Evolutionary conservation across 2,329 filamentous ascomycete genomes (phyloP).

Genomic region (Fusarium proliferatum): DNA sequence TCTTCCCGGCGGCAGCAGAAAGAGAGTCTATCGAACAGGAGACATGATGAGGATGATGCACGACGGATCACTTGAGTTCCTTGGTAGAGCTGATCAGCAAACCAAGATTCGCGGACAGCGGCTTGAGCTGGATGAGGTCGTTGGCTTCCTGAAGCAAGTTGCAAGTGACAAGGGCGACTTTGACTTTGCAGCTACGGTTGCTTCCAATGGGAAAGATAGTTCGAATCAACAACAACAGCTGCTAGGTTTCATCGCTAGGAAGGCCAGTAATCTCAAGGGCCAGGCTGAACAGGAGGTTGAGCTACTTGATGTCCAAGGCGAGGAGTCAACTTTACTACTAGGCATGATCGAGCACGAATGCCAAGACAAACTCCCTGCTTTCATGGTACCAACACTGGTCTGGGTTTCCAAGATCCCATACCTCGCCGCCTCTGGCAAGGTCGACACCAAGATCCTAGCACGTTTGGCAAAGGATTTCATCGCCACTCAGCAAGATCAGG

Average conservation of each 20-base stretch:
- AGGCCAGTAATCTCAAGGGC: fast-evolving
- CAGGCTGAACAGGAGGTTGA: neutral
- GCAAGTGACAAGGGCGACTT: neutral
- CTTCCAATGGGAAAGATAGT: neutral
- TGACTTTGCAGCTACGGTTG: constrained; percentile 25
- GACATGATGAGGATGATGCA: constrained; percentile 36
- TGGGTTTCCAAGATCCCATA: constrained; percentile 25
- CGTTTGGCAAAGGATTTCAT: constrained; percentile 12
- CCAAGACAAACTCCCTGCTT: constrained; percentile 5
- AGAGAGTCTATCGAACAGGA: constrained; percentile 19
- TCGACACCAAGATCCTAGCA: constrained; percentile 12
- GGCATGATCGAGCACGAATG: neutral
- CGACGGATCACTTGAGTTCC: constrained; percentile 14
- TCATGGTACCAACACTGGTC: constrained; percentile 16
- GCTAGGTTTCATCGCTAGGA: neutral
- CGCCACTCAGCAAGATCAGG: neutral
- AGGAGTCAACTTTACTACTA: neutral
- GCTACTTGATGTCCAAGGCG: neutral
- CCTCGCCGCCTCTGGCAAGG: constrained; percentile 20
- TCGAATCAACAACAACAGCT: constrained; percentile 1
- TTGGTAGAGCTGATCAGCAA: constrained; percentile 19
- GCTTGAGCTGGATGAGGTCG: constrained; percentile 21
- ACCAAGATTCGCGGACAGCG: constrained; percentile 28
- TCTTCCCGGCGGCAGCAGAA: neutral
- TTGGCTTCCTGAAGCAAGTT: constrained; percentile 7